These are phyloP conservation scores for Colletotrichum musae DNA, from an alignment of 2,329 filamentous ascomycete species.

Conservation along the genomic window DNA sequence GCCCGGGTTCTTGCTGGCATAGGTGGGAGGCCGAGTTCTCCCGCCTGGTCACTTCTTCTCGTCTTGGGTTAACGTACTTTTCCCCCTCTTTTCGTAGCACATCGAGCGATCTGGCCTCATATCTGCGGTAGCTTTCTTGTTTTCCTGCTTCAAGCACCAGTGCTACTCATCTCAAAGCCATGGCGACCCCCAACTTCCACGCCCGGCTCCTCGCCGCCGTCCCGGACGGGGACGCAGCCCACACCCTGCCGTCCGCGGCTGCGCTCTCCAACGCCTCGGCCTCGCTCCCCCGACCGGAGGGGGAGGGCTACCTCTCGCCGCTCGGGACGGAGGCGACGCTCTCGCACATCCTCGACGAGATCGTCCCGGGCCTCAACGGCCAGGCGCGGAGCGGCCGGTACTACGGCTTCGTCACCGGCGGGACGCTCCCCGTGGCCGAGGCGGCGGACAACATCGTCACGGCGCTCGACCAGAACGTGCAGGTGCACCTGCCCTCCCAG, in stretches of 20 bases:
- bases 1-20: background rate
- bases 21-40: too few species aligned
- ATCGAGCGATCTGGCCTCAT: too few species aligned
- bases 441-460: constrained; percentile 89
- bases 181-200: constrained; percentile 30
- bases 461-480: constrained; percentile 85
- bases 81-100: too few species aligned
- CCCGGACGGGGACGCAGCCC: constrained; percentile 35
- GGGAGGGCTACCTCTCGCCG: constrained; percentile 50
- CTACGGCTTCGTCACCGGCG: constrained; percentile 92
- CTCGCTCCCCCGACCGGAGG: constrained; percentile 54
- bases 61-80: too few species aligned
- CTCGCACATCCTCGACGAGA: constrained; percentile 60
- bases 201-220: constrained; percentile 35
- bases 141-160: background rate
- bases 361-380: constrained; percentile 75
- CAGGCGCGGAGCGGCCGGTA: constrained; percentile 78
- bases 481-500: constrained; percentile 84
- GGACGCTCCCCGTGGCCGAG: constrained; percentile 82
- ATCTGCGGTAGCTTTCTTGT: too few species aligned
- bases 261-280: constrained; percentile 55
- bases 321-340: constrained; percentile 52
- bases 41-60: too few species aligned
- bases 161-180: background rate
- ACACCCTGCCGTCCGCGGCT: constrained; percentile 56